Conservation (phyloP, 2,329 filamentous ascomycete species). For the Penicillium sclerotigenum region DNA sequence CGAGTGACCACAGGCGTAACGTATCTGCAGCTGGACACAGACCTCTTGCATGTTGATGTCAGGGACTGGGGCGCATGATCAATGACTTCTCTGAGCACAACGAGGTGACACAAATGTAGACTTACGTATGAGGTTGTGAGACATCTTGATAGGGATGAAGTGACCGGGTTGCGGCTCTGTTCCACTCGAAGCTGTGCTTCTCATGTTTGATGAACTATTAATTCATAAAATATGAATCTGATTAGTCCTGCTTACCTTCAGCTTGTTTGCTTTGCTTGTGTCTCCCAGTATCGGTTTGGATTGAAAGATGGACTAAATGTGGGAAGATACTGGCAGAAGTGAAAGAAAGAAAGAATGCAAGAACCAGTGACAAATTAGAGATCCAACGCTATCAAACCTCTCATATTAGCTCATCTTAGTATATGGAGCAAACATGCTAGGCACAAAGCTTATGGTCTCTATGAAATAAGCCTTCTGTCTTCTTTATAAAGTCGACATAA, state of each 20-base stretch:
- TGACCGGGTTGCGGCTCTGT: not conserved
- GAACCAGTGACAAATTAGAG: not conserved
- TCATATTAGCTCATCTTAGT: not conserved
- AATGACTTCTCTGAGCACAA: not conserved
- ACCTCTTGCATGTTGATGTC: not conserved
- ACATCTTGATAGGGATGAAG: not conserved
- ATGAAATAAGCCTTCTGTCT: not conserved
- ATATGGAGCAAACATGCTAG: not conserved
- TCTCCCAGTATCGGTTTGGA: not conserved
- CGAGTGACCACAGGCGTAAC: conserved; percentile 17
- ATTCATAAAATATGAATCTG: not conserved
- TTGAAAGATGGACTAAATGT: not conserved
- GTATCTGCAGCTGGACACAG: conserved; percentile 14
- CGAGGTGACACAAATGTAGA: not conserved
- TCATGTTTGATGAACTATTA: not conserved
- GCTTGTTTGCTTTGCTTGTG: not conserved
- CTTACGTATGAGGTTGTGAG: not conserved
- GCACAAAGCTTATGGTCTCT: not conserved
- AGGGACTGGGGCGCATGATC: not conserved
- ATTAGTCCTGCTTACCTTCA: not conserved
- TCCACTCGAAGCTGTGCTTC: not conserved
- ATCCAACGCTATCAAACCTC: not conserved
- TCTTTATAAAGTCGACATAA: not conserved
- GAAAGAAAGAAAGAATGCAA: no score
- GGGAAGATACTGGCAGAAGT: not conserved